Conservation (phyloP, 441 rosid genomes). For the Gossypium lobatum region DNA sequence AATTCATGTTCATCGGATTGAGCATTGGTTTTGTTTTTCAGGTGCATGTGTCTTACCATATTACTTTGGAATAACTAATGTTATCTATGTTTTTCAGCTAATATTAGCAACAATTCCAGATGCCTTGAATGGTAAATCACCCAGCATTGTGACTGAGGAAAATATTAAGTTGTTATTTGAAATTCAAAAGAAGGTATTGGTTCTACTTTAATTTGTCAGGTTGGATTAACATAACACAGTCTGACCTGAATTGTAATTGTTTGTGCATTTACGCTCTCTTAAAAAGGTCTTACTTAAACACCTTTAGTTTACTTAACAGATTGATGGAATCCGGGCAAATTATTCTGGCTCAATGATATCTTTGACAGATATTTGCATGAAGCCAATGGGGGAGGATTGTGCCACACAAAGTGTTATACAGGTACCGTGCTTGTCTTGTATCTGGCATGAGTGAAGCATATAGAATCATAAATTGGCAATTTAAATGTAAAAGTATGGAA, state of each 20-base stretch:
- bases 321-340: slow-evolving; percentile 79
- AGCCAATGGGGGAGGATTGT: slow-evolving; percentile 87
- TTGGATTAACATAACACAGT: background rate
- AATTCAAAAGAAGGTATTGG: slow-evolving; percentile 80
- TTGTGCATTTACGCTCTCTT: slow-evolving; percentile 8
- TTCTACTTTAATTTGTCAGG: slow-evolving; percentile 8
- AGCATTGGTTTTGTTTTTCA: background rate
- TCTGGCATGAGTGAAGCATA: slow-evolving; percentile 1
- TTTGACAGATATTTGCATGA: slow-evolving; percentile 88
- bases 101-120: slow-evolving; percentile 76
- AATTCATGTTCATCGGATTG: background rate
- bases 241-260: background rate
- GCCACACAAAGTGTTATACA: slow-evolving; percentile 94
- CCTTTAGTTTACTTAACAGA: slow-evolving; percentile 38
- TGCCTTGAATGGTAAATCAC: slow-evolving; percentile 37
- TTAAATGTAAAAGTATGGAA: slow-evolving; percentile 1
- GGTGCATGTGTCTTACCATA: background rate
- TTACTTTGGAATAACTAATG: slow-evolving; percentile 21
- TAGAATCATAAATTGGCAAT: slow-evolving; percentile 1
- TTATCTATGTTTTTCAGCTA: slow-evolving; percentile 45
- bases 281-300: slow-evolving; percentile 4
- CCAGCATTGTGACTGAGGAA: slow-evolving; percentile 76
- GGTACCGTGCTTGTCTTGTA: slow-evolving; percentile 36
- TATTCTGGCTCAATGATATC: slow-evolving; percentile 80
- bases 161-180: slow-evolving; percentile 90